Evolutionary conservation across 371 early-diverging fungal species (phyloP), one percentile per base, ranked within the genome.

Genomic region (Haplosporangium sp.): DNA sequence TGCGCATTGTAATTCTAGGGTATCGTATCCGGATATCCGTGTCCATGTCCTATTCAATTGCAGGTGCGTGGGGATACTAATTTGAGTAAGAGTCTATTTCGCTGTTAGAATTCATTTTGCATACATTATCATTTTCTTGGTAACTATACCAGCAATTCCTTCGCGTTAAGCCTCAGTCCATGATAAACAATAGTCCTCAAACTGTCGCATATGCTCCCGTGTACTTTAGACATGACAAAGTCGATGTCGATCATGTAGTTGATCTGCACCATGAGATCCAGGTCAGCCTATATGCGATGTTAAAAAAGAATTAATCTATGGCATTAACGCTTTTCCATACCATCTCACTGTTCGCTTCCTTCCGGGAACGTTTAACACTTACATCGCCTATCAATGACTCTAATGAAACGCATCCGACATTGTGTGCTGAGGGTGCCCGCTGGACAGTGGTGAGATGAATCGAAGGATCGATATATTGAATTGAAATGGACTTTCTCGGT

Each of bases 181-280:
- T 80, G 74, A 42, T 83, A 74, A 13, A 84, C 67, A 4, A 73
- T 80, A 2, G 76, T 73, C 37, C 58, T 62, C 5, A 83, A 41
- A 0, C 53, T 53, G 21, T 62, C 50, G 45, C 75, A 53, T 20
- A 74, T 67, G 45, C 43, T 46, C 13, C 41, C 47, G 23, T 83
- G 82, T 16, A 85, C 55, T 29, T 68, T 51, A 1, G 60, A 56
- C 81, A 86, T 74, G n/a, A 85, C 64, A 52, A 76, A 85, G 21
- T 73, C 81, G 9, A 80, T 41, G 1, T 86, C 84, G 29, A 86
- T 62, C 82, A 83, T 80, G 55, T 81, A 86, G 67, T 86, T 86
- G 62, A 86, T 82, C 62, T 86, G 83, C 3, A 81, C 69, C 82
- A 84, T 82, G 41, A 67, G 37, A 48, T 80, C 67, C 45, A 82